Base-by-base conservation (phyloP, 495 filamentous ascomycete species). In the Neurospora sp. region DNA sequence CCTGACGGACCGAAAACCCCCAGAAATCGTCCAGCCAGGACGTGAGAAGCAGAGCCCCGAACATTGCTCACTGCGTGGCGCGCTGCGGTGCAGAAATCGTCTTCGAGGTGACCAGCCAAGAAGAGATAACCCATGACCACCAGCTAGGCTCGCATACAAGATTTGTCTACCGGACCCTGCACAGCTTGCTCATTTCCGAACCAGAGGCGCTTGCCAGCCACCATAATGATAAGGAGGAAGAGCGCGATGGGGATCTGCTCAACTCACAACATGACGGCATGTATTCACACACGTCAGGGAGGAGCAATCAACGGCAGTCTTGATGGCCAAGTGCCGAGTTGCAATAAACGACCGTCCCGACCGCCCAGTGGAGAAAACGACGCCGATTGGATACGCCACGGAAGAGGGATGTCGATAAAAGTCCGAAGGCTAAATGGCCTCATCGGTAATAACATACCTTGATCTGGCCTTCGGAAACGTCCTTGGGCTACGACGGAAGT, bases 391-490 rank as follows among this genome's bases (percentile, higher is more conserved):
- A 79, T 80, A 82, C 72, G 80, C 80, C 80, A 83, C 78, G 81
- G 77, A 80, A 82, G 78, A 76, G 71, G 75, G 72, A 80, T 81
- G 82, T 84, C 86, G 86, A 87, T 80, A 76, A 84, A 84, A 88
- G 80, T 85, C 85, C 82, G 80, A 82, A 84, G 84, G 83, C 72
- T 77, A 74, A 80, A 73, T 74, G 80, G 83, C 85, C 83, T 86
- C 80, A 83, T 79, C 84, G 86, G 91, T 90, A 92, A 97, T 89
- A 93, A 98, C 96, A 94, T 99, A 99, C 96, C 96, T 98, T 98
- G 86, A 99, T 94, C 89, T 93, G 92, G 82, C 80, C 84, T 86
- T 98, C 96, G 85, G 88, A 91, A 82, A 99, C 93, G 91, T 99
- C 96, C 84, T 88, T 87, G 80, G 96, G 96, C 94, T 98, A 75